phyloP scores from a whole-genome alignment of 2,329 filamentous ascomycete genomes.

The Paraconiothyrium brasiliense region DNA sequence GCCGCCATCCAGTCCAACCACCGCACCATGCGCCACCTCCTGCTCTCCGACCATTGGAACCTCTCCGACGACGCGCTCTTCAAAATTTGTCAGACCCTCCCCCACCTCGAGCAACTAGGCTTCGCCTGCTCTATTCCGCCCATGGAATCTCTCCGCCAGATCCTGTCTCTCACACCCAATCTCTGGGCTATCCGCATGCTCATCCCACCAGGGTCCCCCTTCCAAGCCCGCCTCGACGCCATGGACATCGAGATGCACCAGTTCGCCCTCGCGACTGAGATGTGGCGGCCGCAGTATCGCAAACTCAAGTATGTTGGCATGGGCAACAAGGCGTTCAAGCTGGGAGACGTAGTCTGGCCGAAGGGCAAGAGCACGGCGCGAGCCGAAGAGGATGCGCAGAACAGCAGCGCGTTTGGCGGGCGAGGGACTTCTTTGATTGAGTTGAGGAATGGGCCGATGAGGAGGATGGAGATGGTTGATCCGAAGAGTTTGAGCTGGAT shows the following conservation, averaged over 20 bases:
- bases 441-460: conserved; percentile 36
- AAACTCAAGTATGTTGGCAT: conserved; percentile 52
- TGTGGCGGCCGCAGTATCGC: conserved; percentile 46
- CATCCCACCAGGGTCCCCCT: conserved; percentile 34
- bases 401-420: conserved; percentile 26
- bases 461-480: conserved; percentile 44
- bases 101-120: conserved; percentile 67
- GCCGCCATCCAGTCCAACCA: conserved; percentile 62
- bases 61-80: conserved; percentile 60
- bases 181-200: conserved; percentile 55
- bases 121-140: conserved; percentile 65
- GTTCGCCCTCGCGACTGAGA: conserved; percentile 44
- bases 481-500: conserved; percentile 51
- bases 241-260: conserved; percentile 44
- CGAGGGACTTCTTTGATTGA: conserved; percentile 27
- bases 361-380: conserved; percentile 22
- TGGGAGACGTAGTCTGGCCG: conserved; percentile 42
- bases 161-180: conserved; percentile 51
- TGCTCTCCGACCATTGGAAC: conserved; percentile 65
- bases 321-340: conserved; percentile 50
- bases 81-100: conserved; percentile 63
- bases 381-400: conserved; percentile 20
- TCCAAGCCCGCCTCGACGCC: conserved; percentile 34
- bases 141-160: conserved; percentile 45
- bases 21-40: conserved; percentile 62